Conservation (phyloP, 495 filamentous ascomycete species). For the Hyaloscypha finlandica region DNA sequence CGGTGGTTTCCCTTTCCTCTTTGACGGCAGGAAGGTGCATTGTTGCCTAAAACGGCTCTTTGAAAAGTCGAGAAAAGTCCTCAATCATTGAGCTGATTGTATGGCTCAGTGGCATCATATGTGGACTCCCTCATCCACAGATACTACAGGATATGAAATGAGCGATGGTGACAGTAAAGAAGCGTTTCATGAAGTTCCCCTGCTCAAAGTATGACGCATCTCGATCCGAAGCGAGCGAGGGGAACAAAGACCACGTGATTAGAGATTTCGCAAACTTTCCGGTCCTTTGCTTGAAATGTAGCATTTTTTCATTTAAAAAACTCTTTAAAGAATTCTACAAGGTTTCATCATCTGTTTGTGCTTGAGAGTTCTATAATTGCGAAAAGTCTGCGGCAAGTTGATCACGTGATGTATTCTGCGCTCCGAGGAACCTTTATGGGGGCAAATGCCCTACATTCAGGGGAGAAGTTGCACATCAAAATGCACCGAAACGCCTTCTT, state of each 20-base stretch:
- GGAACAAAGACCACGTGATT: not conserved
- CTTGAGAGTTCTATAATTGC: too few relatives aligned
- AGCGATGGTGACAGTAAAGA: not conserved
- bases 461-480: too few relatives aligned
- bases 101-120: not conserved
- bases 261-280: too few relatives aligned
- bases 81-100: not conserved
- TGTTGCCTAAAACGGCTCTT: not conserved
- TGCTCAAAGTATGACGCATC: not conserved
- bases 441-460: too few relatives aligned
- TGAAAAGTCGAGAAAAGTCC: not conserved
- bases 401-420: too few relatives aligned
- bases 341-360: too few relatives aligned
- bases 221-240: not conserved
- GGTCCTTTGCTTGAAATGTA: too few relatives aligned
- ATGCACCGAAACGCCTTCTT: too few relatives aligned
- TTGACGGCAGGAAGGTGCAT: slow-evolving; percentile 17
- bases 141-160: not conserved
- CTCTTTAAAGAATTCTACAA: too few relatives aligned
- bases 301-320: too few relatives aligned
- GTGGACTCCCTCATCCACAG: not conserved
- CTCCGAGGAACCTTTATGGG: too few relatives aligned
- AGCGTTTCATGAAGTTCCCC: not conserved
- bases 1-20: slow-evolving; percentile 11
- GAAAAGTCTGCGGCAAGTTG: too few relatives aligned